Evolutionary conservation across 75 land plant genomes (phyloP), one percentile per base, ranked within the genome.

Genomic region (Cunninghamia lanceolata): DNA sequence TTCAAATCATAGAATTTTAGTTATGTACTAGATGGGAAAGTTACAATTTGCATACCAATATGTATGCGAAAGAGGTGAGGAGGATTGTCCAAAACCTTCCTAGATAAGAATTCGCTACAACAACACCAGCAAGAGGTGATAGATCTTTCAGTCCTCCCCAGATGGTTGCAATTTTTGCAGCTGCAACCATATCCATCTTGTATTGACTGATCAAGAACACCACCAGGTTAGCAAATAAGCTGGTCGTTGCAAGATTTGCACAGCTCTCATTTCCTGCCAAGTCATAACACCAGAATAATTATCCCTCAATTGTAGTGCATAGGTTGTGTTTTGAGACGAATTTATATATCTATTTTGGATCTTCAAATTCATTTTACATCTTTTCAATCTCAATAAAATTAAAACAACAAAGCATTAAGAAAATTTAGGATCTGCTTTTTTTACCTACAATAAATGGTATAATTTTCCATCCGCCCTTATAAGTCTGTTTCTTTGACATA

Each of bases 41-140:
- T 28, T n/a, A 52, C 2, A 32, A 5, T 50, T 47, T 32, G 39
- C 21, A 86, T 52, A 90, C 91, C 43, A 86, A 32, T 50, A 86
- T 70, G 56, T 90, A 89, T 78, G 84, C 25, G 42, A 83, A 40
- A 54, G 90, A 90, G 74, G 86, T 80, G 13, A 66, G 8, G 16
- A 81, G 83, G 35, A 90, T 90, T 28, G 91, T 89, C 88, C 88
- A 86, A 70, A 68, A 90, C 28, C 91, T 54, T 66, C 91, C 91
- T 50, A 90, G 32, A 52, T 86, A 90, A 19, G 91, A 91, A 84
- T 90, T 88, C 2, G 91, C 91, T 2, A 90, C 19, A 71, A 90
- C 81, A 21, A 86, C 91, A 32, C 91, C 91, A 42, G 84, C 77
- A 28, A 90, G 82, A 14, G 91, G 82, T 1, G 91, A 39, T 52